Evolutionary conservation across 805 yeast species (phyloP), one percentile per base, ranked within the genome.

Genomic region (Metschnikowia continentalis): DNA sequence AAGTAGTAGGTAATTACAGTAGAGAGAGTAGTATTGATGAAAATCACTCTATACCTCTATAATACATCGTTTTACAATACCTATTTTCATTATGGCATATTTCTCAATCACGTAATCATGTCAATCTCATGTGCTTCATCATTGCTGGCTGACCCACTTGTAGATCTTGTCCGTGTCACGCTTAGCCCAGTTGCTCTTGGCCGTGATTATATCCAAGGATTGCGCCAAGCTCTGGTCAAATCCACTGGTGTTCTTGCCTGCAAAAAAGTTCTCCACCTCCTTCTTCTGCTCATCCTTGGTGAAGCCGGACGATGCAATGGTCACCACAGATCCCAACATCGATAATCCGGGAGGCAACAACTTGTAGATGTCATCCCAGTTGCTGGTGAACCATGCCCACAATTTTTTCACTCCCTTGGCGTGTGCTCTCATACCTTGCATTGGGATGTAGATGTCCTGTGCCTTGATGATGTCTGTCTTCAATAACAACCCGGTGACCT

Each of bases 311-410:
- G 88, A 78, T 44, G 84, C 71, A 35, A 86, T 55, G 32, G 77
- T 74, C 37, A 92, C 86, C 52, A 94, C 83, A 17, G 84, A 75
- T 19, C 92, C 86, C 60, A 92, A 75, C 88, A 90, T 82, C 22
- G 90, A 77, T 56, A 86, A 77, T 11, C 89, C 86, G 14, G 96
- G 89, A 47, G 97, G 96, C 64, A 90, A 78, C 61, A 78, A 73
- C 65, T 81, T 77, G 59, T 71, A 70, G 53, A 92, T 64, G 42
- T 73, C 77, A 51, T 82, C 90, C 92, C 95, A 92, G 68, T 91
- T 84, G 13, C 53, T 61, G 60, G 78, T 76, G 59, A 82, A 63
- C 96, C 96, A 92, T 15, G 62, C 49, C 89, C 91, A 91, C 57
- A 85, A 70, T 11, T 81, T 78, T 57, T 81, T 80, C 52, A 86